Evolutionary conservation across 257 asterid species (phyloP).

Genomic region (Ajuga chamaepitys): DNA sequence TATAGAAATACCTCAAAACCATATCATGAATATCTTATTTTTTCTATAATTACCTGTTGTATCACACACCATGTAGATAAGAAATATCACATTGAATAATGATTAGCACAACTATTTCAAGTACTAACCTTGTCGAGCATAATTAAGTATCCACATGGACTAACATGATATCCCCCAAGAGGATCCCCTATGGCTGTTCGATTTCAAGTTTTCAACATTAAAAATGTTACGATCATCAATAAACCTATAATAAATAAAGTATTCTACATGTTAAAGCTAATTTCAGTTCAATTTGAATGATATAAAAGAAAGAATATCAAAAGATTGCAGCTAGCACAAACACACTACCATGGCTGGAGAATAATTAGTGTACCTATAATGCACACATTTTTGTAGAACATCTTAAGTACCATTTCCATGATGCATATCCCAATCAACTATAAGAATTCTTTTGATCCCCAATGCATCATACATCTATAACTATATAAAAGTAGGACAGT

Average conservation of each 20-base stretch:
- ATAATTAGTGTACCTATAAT: slow-evolving; percentile 51
- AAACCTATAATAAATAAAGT: neutral
- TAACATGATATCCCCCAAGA: slow-evolving; percentile 85
- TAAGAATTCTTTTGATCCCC: slow-evolving; percentile 70
- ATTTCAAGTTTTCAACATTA: slow-evolving; percentile 5
- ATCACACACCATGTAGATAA: slow-evolving; percentile 80
- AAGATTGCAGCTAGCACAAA: neutral
- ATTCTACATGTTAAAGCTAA: neutral
- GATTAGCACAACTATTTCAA: neutral
- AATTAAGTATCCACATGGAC: slow-evolving; percentile 76
- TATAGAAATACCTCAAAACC: too few relatives aligned
- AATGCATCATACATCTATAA: slow-evolving; percentile 63
- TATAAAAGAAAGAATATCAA: slow-evolving; percentile 1
- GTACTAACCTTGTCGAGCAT: slow-evolving; percentile 77
- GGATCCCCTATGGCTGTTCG: slow-evolving; percentile 83
- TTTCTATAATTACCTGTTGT: slow-evolving; percentile 39
- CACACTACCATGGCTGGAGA: neutral
- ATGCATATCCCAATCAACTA: slow-evolving; percentile 99
- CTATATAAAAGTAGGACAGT: too few relatives aligned
- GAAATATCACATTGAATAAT: neutral
- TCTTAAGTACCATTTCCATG: slow-evolving; percentile 98
- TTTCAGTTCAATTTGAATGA: neutral
- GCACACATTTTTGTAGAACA: slow-evolving; percentile 89
- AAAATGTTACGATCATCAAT: slow-evolving; percentile 8
- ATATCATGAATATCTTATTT: too few relatives aligned